A percentile compares a stretch with the other conserved stretches of the same genome.
These are phyloP conservation scores for Tanacetum coccineum DNA, from an alignment of 129 eudicot species.

Conservation along the genomic window DNA sequence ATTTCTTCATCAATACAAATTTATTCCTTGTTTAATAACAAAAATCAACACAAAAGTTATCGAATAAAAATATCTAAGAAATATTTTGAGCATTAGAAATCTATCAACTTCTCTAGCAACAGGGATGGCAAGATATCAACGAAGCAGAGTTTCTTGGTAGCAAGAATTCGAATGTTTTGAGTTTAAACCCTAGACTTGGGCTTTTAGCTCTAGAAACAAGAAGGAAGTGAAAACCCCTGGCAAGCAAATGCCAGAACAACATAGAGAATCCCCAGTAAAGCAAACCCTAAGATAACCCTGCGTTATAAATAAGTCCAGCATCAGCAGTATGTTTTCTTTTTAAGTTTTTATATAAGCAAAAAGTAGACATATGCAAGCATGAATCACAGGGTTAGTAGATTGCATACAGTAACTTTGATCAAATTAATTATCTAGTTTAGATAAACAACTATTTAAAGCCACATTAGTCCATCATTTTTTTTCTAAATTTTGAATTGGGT, in stretches of 20 bases:
- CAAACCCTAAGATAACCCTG: constrained; percentile 59
- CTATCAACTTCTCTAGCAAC: no score
- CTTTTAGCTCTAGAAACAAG: constrained; percentile 47
- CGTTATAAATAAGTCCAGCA: constrained; percentile 16
- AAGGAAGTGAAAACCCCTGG: constrained; percentile 59
- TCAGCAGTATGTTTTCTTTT: neutral
- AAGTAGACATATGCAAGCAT: neutral
- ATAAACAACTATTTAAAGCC: no score
- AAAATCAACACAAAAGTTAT: no score
- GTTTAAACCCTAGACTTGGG: constrained; percentile 8
- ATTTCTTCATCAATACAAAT: no score
- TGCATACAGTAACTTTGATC: neutral
- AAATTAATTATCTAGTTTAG: no score
- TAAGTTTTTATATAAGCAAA: neutral
- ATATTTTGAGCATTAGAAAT: no score
- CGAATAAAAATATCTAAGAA: no score
- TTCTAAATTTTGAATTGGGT: no score
- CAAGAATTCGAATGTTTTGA: neutral
- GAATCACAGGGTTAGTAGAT: neutral
- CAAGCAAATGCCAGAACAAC: constrained; percentile 66
- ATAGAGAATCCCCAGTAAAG: constrained; percentile 61
- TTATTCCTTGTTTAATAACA: no score
- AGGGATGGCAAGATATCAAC: no score
- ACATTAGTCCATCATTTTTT: no score
- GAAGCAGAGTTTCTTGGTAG: no score